These are phyloP conservation scores for Canavalia gladiata DNA, from an alignment of 306 rosid genomes.

Conservation along the genomic window DNA sequence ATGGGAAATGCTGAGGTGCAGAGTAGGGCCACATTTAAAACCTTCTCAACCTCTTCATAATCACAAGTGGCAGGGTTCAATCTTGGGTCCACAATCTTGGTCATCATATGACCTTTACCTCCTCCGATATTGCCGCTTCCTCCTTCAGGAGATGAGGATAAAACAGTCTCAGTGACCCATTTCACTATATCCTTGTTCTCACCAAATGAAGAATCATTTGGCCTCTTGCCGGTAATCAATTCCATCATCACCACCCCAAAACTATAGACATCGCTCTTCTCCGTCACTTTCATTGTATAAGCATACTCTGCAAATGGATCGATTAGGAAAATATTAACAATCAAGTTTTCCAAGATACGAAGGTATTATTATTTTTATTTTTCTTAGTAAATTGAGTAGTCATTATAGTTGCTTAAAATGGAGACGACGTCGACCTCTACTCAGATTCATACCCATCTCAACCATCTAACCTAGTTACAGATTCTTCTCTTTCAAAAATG, in stretches of 20 bases:
- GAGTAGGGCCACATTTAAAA: constrained; percentile 73
- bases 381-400: not conserved
- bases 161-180: constrained; percentile 69
- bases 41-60: constrained; percentile 65
- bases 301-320: constrained; percentile 62
- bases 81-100: constrained; percentile 65
- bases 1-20: constrained; percentile 76
- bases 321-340: constrained; percentile 17
- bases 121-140: not conserved
- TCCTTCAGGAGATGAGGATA: constrained; percentile 42
- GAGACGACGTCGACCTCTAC: constrained; percentile 1
- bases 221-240: constrained; percentile 77
- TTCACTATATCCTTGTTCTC: constrained; percentile 79
- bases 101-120: constrained; percentile 10
- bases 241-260: constrained; percentile 87
- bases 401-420: constrained; percentile 13
- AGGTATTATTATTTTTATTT: not conserved
- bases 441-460: constrained; percentile 27
- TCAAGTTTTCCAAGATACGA: constrained; percentile 25
- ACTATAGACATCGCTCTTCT: constrained; percentile 88
- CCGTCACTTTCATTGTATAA: constrained; percentile 74
- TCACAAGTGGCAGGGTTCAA: constrained; percentile 56
- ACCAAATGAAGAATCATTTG: constrained; percentile 75
- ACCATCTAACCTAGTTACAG: not conserved
- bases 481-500: not conserved